Evolutionary conservation across 2,329 filamentous ascomycete genomes (phyloP).

Genomic region (Monosporascus sp.): DNA sequence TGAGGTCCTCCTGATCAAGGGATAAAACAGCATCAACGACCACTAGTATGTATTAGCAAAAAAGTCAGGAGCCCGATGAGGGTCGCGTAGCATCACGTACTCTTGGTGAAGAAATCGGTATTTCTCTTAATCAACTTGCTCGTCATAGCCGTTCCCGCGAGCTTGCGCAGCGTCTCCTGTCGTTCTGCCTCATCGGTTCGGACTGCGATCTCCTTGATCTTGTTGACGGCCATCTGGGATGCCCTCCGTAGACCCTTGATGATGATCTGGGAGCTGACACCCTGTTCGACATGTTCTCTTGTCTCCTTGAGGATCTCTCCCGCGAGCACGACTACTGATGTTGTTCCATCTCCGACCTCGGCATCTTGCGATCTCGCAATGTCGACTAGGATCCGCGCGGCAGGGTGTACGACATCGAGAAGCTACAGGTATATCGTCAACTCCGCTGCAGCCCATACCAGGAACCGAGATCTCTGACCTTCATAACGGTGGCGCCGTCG

Average conservation of each 20-base stretch:
- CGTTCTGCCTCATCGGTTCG: slow-evolving; percentile 76
- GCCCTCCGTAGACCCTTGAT: slow-evolving; percentile 92
- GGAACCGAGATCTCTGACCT: slow-evolving; percentile 48
- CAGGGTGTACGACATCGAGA: slow-evolving; percentile 96
- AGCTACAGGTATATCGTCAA: slow-evolving; percentile 49
- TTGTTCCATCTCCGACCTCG: slow-evolving; percentile 97
- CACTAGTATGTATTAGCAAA: slow-evolving; percentile 52
- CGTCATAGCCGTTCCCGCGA: slow-evolving; percentile 96
- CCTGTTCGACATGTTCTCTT: slow-evolving; percentile 93
- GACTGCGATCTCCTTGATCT: slow-evolving; percentile 95
- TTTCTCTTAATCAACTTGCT: slow-evolving; percentile 99
- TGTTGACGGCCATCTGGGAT: slow-evolving; percentile 89
- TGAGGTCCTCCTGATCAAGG: slow-evolving; percentile 92
- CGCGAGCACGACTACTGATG: slow-evolving; percentile 94
- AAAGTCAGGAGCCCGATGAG: not conserved
- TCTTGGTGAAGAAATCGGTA: slow-evolving; percentile 95
- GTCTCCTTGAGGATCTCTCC: slow-evolving; percentile 97
- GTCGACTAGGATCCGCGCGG: slow-evolving; percentile 93
- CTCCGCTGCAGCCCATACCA: not conserved
- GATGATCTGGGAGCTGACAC: slow-evolving; percentile 94
- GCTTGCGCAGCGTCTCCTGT: slow-evolving; percentile 80
- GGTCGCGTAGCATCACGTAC: slow-evolving; percentile 44
- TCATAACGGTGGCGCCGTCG: slow-evolving; percentile 98
- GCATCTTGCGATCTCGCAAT: slow-evolving; percentile 98
- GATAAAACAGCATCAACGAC: slow-evolving; percentile 95